phyloP scores from a whole-genome alignment of 148 eudicot genomes.

The Fagopyrum homotropicum region DNA sequence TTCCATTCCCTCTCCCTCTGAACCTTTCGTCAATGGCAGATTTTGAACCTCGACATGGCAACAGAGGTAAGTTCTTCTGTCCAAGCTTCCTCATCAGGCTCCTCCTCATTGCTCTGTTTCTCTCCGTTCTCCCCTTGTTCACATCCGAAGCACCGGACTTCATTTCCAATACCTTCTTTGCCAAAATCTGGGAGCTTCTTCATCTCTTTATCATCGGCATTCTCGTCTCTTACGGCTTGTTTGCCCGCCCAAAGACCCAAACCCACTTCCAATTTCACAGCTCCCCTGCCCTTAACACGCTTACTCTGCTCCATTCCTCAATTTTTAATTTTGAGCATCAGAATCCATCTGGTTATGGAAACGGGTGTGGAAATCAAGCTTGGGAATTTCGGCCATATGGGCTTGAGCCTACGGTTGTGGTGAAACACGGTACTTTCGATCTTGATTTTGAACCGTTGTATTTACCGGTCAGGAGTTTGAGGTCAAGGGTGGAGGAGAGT shows the following conservation, averaged over 20 bases:
- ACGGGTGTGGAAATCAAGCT: conserved; percentile 20
- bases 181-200: conserved; percentile 59
- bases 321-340: conserved; percentile 39
- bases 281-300: conserved; percentile 17
- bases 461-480: conserved; percentile 68
- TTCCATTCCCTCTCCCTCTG: background rate
- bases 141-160: conserved; percentile 56
- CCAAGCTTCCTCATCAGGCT: conserved; percentile 30
- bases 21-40: conserved; percentile 5
- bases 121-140: conserved; percentile 42
- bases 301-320: conserved; percentile 38
- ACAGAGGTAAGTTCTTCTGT: conserved; percentile 33
- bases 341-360: conserved; percentile 23
- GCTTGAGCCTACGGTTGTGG: conserved; percentile 35
- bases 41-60: background rate
- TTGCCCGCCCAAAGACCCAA: conserved; percentile 29
- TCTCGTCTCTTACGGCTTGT: conserved; percentile 65
- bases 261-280: conserved; percentile 11
- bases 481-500: conserved; percentile 44
- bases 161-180: conserved; percentile 33
- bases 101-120: conserved; percentile 32
- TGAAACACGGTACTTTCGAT: conserved; percentile 22
- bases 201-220: conserved; percentile 61
- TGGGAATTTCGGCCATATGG: conserved; percentile 23
- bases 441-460: conserved; percentile 40